Percentiles rank a stretch among this genome's conserved stretches.
Evolutionary conservation across 2,329 filamentous ascomycete species (phyloP).

Genomic region (Didymella lethalis): DNA sequence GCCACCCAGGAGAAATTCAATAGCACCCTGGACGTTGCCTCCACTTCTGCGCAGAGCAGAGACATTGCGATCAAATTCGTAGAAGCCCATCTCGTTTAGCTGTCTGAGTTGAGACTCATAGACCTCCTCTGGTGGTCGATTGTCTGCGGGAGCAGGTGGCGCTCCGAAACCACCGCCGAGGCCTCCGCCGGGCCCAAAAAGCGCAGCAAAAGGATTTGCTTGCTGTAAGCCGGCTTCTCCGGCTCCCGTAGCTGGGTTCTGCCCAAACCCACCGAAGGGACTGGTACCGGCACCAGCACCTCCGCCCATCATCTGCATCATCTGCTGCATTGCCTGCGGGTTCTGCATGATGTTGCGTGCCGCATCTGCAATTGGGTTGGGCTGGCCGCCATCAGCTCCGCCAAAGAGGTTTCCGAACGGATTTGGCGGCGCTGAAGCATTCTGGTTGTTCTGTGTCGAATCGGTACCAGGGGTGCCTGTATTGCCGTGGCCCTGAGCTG

Average conservation of each 20-base stretch:
- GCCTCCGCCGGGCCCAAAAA: constrained; percentile 57
- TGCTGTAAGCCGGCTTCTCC: constrained; percentile 28
- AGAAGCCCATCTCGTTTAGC: constrained; percentile 99
- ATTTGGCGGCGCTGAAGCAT: constrained; percentile 40
- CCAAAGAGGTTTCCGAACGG: constrained; percentile 63
- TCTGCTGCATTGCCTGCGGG: constrained; percentile 62
- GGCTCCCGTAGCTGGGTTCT: constrained; percentile 54
- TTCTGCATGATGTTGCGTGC: constrained; percentile 63
- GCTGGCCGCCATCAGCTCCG: constrained; percentile 40
- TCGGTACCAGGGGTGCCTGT: constrained; percentile 36
- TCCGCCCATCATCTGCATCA: constrained; percentile 63
- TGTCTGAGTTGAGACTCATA: constrained; percentile 91
- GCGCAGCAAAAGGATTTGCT: constrained; percentile 52
- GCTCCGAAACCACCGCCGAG: constrained; percentile 48
- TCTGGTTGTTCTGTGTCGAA: constrained; percentile 31
- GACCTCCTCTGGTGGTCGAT: constrained; percentile 87
- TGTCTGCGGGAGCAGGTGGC: constrained; percentile 71
- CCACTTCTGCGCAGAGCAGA: constrained; percentile 86
- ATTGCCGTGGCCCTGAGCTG: constrained; percentile 32
- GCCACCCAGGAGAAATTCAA: constrained; percentile 70
- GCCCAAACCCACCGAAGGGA: constrained; percentile 54
- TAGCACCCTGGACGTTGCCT: constrained; percentile 91
- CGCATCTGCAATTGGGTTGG: constrained; percentile 60
- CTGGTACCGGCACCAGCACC: constrained; percentile 53
- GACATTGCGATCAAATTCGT: constrained; percentile 93